Base-by-base conservation (phyloP, 1,139 yeast genomes). In the Hansenula sp. region DNA sequence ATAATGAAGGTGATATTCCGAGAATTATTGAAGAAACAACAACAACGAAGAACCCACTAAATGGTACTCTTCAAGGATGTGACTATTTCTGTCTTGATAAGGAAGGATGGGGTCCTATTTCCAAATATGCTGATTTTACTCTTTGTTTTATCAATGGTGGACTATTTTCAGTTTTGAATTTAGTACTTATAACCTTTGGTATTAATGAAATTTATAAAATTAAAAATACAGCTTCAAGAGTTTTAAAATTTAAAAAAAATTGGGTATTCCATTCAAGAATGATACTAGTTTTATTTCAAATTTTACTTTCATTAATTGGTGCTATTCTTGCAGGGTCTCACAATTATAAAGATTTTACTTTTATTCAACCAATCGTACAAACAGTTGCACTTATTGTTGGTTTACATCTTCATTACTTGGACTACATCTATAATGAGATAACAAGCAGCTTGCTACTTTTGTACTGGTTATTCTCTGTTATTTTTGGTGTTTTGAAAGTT, bases 71-170 rank as follows among this genome's bases (percentile, higher is more conserved):
- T 2, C 18, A 29, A 11, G 10, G 10, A 1, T 34, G 20, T 10
- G n/a, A 29, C 30, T 37, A 38, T 19, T 50, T 60, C 29, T 77
- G 82, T 50, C 59, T 57, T 28, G 71, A 69, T 47, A 48, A 52
- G 13, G 88, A 81, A 47, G 95, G 96, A 2, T 85, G 89, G 81
- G 85, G 86, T 2, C 87, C 94, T 0, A 61, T 85, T 10, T 84
- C 71, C 40, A 69, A 32, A 8, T 77, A 77, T 52, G 77, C 77
- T 37, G 95, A 84, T 54, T 73, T 88, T 43, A 79, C 96, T 1
- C 85, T 92, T 2, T 90, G 97, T 56, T 82, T 90, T 55, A 68
- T 83, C 32, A 87, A 84, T 52, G 97, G 96, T 29, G 66, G 73
- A 0, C 58, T 87, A 9, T 65, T 77, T 46, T 75, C 78, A 29